Evolutionary conservation across 306 rosid genomes (phyloP), one percentile per base, ranked within the genome.

Genomic region (Cucurbita moschata): DNA sequence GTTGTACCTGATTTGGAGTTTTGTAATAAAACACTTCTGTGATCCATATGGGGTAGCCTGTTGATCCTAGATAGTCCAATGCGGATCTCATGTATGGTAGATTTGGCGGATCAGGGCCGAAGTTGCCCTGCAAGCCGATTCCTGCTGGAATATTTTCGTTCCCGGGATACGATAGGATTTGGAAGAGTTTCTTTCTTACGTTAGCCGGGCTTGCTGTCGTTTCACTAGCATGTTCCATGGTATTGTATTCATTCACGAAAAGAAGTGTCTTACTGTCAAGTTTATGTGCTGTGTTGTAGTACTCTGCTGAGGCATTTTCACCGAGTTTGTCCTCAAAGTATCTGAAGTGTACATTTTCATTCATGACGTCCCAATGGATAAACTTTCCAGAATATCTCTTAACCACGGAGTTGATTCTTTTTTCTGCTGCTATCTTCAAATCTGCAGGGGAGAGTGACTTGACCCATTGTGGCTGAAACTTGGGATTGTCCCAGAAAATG

Each of bases 301-400:
- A 64, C 18, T 8, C 5, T 4, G 81, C 65, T 5, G 96, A 86
- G 62, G 88, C 80, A 12, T 0, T 7, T n/a, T 8, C 12, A 39
- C 91, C 90, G 39, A 84, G 85, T 71, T 77, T 82, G 18, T 44
- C 39, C 76, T 93, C 97, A 0, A 87, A 93, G 80, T 82, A 88
- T 5, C 83, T 50, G 9, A 77, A 73, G 71, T 90, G 97, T 30
- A 93, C 5, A 56, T 90, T 88, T 57, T 93, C 98, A 52, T 93
- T 93, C 0, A 84, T 83, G 65, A 90, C 96, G 68, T 93, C 98
- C 98, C 96, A 93, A 7, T 75, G 85, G 57, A 88, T 84, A 15
- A 93, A 55, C 66, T 87, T 79, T 8, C 88, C 97, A 13, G 53
- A 78, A 73, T 90, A 93, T 72, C 83, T 85, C 2, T 77, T 56